Evolutionary conservation across 371 early-diverging fungal species (phyloP).

Genomic region (Phascolomyces articulosus): DNA sequence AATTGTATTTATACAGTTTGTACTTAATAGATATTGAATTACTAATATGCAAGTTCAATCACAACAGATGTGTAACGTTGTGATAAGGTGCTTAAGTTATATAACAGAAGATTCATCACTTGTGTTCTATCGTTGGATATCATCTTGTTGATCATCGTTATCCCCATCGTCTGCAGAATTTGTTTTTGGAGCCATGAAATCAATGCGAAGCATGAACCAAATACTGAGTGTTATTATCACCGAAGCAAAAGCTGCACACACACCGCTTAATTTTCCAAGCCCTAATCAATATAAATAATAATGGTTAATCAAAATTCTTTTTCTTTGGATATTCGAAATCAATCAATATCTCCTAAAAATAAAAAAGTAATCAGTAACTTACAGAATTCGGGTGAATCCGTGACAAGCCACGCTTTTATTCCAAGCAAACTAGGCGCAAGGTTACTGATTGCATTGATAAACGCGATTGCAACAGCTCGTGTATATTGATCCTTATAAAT

Average conservation of each 20-base stretch:
- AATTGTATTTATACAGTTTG: too few relatives aligned
- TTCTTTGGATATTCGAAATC: too few relatives aligned
- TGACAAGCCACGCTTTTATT: conserved; percentile 32
- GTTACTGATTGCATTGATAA: conserved; percentile 43
- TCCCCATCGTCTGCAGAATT: too few relatives aligned
- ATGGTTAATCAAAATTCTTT: neutral
- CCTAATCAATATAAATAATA: neutral
- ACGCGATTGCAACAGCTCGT: conserved; percentile 47
- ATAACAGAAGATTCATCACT: too few relatives aligned
- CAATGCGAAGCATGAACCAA: neutral
- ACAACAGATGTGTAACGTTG: too few relatives aligned
- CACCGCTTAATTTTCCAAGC: neutral
- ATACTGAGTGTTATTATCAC: neutral
- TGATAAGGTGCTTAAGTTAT: too few relatives aligned
- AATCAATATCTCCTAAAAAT: too few relatives aligned
- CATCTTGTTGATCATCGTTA: too few relatives aligned
- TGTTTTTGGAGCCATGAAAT: neutral
- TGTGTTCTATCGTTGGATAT: too few relatives aligned
- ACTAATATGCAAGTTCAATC: too few relatives aligned
- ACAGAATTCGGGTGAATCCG: conserved; percentile 21
- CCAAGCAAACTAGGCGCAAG: conserved; percentile 43
- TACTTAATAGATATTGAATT: too few relatives aligned
- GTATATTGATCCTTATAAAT: conserved; percentile 10
- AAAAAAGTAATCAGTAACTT: neutral
- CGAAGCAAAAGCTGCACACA: neutral